Conservation (phyloP, 371 early-diverging fungal species). For the Mortierella sp. region DNA sequence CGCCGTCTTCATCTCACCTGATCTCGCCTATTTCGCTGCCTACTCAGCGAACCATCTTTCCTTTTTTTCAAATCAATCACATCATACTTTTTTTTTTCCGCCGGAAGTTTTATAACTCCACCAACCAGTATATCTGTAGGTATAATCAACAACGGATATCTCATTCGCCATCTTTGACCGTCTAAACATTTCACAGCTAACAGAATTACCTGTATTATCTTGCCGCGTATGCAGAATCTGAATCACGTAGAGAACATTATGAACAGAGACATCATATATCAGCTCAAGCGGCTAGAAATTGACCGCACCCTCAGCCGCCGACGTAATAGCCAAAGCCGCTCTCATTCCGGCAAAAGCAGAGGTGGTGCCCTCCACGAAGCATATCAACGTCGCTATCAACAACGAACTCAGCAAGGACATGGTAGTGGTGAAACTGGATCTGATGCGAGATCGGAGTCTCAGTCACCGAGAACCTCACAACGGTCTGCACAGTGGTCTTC, state of each 20-base stretch:
- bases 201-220: slow-evolving; percentile 9
- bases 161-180: slow-evolving; percentile 19
- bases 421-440: not conserved
- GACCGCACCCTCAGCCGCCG: not conserved
- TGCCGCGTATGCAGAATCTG: not conserved
- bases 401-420: too few relatives aligned
- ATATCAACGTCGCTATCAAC: too few relatives aligned
- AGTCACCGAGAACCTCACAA: slow-evolving; percentile 1
- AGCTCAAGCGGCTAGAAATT: slow-evolving; percentile 22
- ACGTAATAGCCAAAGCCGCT: not conserved
- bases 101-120: too few relatives aligned
- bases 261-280: slow-evolving; percentile 10
- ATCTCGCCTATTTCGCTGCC: too few relatives aligned
- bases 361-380: too few relatives aligned
- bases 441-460: not conserved
- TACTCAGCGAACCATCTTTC: not conserved
- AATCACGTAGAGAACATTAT: slow-evolving; percentile 13
- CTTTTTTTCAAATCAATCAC: not conserved
- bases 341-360: too few relatives aligned
- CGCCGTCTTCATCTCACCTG: not conserved
- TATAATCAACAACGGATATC: slow-evolving; percentile 16
- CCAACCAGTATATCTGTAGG: slow-evolving; percentile 8
- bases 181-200: slow-evolving; percentile 2
- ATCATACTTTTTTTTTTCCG: too few relatives aligned
- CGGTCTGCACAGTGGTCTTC: not conserved